phyloP scores from a whole-genome alignment of 768 basidiomycete genomes.

The Rhizopogon vinicolor region DNA sequence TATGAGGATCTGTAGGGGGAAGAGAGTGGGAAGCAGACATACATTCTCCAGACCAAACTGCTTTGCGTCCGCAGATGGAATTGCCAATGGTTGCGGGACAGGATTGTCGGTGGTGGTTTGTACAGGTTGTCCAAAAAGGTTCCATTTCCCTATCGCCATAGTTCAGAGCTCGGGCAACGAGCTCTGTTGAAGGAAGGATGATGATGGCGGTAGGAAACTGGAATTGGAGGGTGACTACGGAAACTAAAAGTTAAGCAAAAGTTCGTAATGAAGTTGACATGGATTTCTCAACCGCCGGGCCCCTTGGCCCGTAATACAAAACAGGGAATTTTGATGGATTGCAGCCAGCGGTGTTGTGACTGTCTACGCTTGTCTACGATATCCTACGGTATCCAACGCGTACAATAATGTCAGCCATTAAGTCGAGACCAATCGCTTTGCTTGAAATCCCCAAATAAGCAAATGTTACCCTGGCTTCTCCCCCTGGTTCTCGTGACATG shows the following conservation, averaged over 20 bases:
- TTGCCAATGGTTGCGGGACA: slow-evolving; percentile 27
- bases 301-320: slow-evolving; percentile 7
- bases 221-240: slow-evolving; percentile 12
- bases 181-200: not conserved
- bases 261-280: slow-evolving; percentile 10
- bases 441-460: not conserved
- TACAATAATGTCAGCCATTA: not conserved
- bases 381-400: not conserved
- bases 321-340: slow-evolving; percentile 8
- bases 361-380: no score
- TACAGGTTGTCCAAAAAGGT: slow-evolving; percentile 27
- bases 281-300: slow-evolving; percentile 11
- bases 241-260: not conserved
- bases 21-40: slow-evolving; percentile 29
- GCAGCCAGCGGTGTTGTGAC: not conserved
- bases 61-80: slow-evolving; percentile 68
- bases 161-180: slow-evolving; percentile 1
- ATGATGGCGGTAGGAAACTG: slow-evolving; percentile 3
- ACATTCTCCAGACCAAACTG: slow-evolving; percentile 98
- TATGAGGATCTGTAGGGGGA: not conserved
- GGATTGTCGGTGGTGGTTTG: slow-evolving; percentile 19
- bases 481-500: slow-evolving; percentile 1
- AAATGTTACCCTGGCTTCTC: not conserved
- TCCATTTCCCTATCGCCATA: slow-evolving; percentile 37
- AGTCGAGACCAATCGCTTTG: not conserved